Evolutionary conservation across 495 filamentous ascomycete genomes (phyloP).

Genomic region (Arthonia radiata): DNA sequence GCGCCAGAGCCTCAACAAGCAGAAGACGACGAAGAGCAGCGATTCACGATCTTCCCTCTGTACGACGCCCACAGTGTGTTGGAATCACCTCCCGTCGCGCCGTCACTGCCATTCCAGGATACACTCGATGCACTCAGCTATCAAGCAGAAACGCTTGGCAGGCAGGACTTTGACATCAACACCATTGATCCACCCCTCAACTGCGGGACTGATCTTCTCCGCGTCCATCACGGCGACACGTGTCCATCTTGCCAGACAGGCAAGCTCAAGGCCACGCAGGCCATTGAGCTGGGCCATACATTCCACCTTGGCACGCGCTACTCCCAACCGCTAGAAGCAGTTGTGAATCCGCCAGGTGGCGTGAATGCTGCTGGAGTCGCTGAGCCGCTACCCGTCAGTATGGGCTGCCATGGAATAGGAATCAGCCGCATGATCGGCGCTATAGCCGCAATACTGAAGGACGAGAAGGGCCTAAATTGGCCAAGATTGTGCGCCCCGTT

Average conservation of each 20-base stretch:
- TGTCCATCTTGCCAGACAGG: slow-evolving; percentile 48
- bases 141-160: too few species aligned
- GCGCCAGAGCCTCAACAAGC: too few species aligned
- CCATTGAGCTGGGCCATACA: slow-evolving; percentile 82
- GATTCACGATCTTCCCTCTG: too few species aligned
- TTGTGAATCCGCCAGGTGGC: too few species aligned
- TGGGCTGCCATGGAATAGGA: slow-evolving; percentile 94
- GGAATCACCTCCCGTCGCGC: too few species aligned
- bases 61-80: too few species aligned
- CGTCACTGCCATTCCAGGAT: too few species aligned
- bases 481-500: slow-evolving; percentile 68
- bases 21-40: too few species aligned
- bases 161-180: too few species aligned
- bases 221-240: slow-evolving; percentile 37
- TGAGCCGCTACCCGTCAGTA: slow-evolving; percentile 39
- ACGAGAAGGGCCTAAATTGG: slow-evolving; percentile 66
- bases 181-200: too few species aligned
- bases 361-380: too few species aligned
- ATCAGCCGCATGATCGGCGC: slow-evolving; percentile 79
- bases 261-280: slow-evolving; percentile 35
- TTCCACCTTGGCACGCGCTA: slow-evolving; percentile 87
- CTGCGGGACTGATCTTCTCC: slow-evolving; percentile 26
- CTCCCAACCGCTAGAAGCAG: slow-evolving; percentile 43
- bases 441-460: slow-evolving; percentile 46
- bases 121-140: too few species aligned